phyloP scores from a whole-genome alignment of 345 rosid genomes.

The Murraya paniculata region DNA sequence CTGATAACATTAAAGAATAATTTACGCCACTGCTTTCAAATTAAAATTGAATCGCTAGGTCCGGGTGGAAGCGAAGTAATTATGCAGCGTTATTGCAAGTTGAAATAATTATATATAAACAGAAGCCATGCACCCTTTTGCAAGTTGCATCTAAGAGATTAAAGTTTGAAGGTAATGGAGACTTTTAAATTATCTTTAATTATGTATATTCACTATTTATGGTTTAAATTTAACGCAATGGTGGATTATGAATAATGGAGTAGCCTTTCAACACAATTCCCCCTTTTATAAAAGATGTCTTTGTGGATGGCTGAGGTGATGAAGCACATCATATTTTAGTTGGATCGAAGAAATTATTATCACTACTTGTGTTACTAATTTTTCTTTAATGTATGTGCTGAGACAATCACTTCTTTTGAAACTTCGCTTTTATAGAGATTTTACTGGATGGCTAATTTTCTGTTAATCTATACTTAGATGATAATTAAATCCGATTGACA shows the following conservation, averaged over 20 bases:
- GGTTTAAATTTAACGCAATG: background rate
- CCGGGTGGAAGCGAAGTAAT: background rate
- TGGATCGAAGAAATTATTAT: background rate
- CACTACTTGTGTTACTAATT: background rate
- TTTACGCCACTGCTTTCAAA: background rate
- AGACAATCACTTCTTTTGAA: too few relatives aligned
- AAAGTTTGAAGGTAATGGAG: background rate
- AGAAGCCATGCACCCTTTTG: background rate
- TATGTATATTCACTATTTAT: background rate
- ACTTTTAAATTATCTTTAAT: background rate
- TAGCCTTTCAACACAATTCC: background rate
- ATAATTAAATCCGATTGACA: too few relatives aligned
- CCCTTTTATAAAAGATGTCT: background rate
- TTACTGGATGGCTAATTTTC: too few relatives aligned
- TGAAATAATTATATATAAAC: background rate
- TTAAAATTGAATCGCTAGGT: background rate
- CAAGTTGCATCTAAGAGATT: background rate
- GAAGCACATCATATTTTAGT: background rate
- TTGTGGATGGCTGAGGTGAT: background rate
- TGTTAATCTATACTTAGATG: too few relatives aligned
- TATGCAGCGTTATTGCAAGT: background rate
- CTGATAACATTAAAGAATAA: background rate
- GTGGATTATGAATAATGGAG: constrained; percentile 3
- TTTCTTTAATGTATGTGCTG: too few relatives aligned
- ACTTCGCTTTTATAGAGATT: too few relatives aligned